A percentile compares a stretch with the other conserved stretches of the same genome.
These are phyloP conservation scores for Kwoniella sp. DNA, from an alignment of 768 basidiomycete species.

Conservation along the genomic window DNA sequence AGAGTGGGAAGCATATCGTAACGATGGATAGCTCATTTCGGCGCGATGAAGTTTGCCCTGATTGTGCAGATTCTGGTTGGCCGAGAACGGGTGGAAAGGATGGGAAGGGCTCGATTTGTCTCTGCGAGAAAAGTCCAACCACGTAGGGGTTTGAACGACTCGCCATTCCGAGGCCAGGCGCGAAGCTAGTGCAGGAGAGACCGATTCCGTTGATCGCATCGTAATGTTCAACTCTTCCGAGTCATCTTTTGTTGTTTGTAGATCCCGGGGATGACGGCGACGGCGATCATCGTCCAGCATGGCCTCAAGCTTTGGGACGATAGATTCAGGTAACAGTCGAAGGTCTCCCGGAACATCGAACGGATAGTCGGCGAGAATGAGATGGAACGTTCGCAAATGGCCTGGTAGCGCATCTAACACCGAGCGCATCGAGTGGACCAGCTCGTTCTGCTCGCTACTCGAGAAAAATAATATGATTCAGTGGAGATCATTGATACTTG, in stretches of 20 bases:
- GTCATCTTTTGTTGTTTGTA: too few relatives aligned
- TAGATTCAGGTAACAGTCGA: constrained; percentile 25
- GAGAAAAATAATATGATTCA: background rate
- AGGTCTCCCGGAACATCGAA: constrained; percentile 36
- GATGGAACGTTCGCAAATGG: constrained; percentile 40
- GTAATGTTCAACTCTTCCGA: background rate
- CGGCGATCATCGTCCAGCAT: background rate
- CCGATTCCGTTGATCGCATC: background rate
- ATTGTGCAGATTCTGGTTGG: constrained; percentile 14
- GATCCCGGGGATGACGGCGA: background rate
- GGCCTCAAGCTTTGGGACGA: constrained; percentile 32
- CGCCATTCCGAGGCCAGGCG: constrained; percentile 41
- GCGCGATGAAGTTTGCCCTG: constrained; percentile 9
- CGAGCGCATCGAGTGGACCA: constrained; percentile 51
- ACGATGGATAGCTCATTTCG: constrained; percentile 34
- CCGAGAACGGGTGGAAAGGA: constrained; percentile 41
- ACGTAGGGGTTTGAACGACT: constrained; percentile 47
- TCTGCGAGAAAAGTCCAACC: constrained; percentile 45
- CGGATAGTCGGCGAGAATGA: constrained; percentile 44
- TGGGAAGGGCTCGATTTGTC: constrained; percentile 42
- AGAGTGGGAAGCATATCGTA: constrained; percentile 47
- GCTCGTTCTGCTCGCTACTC: constrained; percentile 49
- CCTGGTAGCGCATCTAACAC: constrained; percentile 48
- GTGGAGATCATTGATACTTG: background rate
- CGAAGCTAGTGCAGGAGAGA: constrained; percentile 26